phyloP scores from a whole-genome alignment of 2,329 filamentous ascomycete species.

The Macrophomina phaseolina region DNA sequence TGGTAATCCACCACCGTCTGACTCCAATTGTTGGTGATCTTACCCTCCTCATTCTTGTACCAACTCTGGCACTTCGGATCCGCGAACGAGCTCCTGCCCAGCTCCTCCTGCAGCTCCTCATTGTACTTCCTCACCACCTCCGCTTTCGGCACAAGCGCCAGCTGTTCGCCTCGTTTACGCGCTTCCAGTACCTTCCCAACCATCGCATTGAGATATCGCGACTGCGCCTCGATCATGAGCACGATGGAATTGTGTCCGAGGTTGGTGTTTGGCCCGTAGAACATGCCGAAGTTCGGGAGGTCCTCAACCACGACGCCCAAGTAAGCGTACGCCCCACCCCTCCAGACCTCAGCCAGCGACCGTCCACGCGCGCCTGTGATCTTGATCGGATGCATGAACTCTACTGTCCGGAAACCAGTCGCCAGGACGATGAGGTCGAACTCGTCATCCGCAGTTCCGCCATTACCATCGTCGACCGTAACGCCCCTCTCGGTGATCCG shows the following conservation, averaged over 20 bases:
- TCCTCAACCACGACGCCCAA: conserved; percentile 59
- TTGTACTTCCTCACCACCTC: conserved; percentile 53
- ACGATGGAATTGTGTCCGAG: conserved; percentile 64
- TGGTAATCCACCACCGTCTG: conserved; percentile 64
- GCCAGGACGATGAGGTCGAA: conserved; percentile 64
- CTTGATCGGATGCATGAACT: conserved; percentile 65
- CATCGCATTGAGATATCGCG: conserved; percentile 59
- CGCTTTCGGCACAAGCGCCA: conserved; percentile 55
- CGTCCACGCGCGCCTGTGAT: conserved; percentile 54
- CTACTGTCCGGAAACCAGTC: conserved; percentile 64
- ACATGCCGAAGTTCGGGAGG: conserved; percentile 62
- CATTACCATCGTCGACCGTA: conserved; percentile 47
- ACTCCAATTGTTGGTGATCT: conserved; percentile 64
- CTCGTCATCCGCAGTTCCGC: conserved; percentile 48
- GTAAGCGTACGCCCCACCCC: conserved; percentile 52
- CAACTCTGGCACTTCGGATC: conserved; percentile 61
- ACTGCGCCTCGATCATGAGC: conserved; percentile 67
- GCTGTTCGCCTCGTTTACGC: conserved; percentile 43
- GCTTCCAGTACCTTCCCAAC: conserved; percentile 57
- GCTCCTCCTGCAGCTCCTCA: conserved; percentile 50
- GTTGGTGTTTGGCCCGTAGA: conserved; percentile 64
- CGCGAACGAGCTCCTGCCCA: conserved; percentile 56
- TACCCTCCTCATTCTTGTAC: conserved; percentile 62
- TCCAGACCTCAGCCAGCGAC: conserved; percentile 59
- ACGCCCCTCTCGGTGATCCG: conserved; percentile 56